A percentile compares a stretch with the other conserved stretches of the same genome.
Conservation (phyloP, 352 stramenopile species). For the Pythium insidiosum region DNA sequence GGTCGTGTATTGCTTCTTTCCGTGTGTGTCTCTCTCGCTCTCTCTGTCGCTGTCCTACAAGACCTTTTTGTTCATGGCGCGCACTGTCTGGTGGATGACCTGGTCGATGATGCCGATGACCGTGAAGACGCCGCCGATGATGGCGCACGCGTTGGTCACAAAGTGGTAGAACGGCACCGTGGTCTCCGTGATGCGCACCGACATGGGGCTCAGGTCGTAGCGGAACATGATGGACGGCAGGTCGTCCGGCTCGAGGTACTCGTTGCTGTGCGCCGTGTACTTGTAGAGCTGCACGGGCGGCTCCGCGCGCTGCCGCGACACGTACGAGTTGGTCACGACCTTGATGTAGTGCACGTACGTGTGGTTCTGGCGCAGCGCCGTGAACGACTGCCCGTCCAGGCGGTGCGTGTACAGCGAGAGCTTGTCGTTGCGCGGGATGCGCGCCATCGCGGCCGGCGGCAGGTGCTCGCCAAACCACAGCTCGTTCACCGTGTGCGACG, state of each 20-base stretch:
- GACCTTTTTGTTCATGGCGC: slow-evolving; percentile 87
- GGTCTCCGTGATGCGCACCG: slow-evolving; percentile 92
- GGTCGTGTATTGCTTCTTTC: too few species aligned
- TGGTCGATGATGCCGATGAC: slow-evolving; percentile 82
- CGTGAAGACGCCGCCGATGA: slow-evolving; percentile 79
- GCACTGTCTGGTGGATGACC: slow-evolving; percentile 78
- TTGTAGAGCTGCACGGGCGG: slow-evolving; percentile 75
- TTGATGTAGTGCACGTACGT: slow-evolving; percentile 99
- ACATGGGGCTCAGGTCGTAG: slow-evolving; percentile 88
- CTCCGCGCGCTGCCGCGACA: slow-evolving; percentile 50
- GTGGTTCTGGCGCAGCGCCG: slow-evolving; percentile 90
- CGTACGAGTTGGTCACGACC: slow-evolving; percentile 91
- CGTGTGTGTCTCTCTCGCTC: background rate
- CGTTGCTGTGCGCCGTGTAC: slow-evolving; percentile 87
- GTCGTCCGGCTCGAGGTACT: slow-evolving; percentile 84
- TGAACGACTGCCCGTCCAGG: slow-evolving; percentile 89
- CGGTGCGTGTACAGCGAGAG: slow-evolving; percentile 90
- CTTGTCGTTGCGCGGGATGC: slow-evolving; percentile 85
- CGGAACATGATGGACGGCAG: slow-evolving; percentile 88
- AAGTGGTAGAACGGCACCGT: slow-evolving; percentile 82
- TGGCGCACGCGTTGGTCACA: slow-evolving; percentile 72
- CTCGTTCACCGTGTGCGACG: slow-evolving; percentile 94
- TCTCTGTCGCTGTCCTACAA: slow-evolving; percentile 36
- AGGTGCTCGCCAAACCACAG: slow-evolving; percentile 92
- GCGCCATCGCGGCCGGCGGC: slow-evolving; percentile 33